Conservation (phyloP, 768 basidiomycete species). For the Sporobolomyces roseus region DNA sequence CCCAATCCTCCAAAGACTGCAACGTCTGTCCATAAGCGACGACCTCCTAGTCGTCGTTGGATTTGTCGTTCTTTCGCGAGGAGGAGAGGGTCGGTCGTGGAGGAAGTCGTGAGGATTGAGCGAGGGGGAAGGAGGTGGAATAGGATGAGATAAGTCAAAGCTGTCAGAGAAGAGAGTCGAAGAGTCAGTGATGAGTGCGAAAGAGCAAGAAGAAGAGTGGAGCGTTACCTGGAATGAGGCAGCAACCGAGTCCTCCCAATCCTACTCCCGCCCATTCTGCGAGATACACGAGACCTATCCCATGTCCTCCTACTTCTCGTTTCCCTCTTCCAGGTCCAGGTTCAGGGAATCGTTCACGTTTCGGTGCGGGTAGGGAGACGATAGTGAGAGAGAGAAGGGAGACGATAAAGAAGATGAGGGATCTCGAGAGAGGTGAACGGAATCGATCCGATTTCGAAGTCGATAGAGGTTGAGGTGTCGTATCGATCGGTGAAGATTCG, state of each 20-base stretch:
- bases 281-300: constrained; percentile 23
- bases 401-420: constrained; percentile 24
- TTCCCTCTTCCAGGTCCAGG: not conserved
- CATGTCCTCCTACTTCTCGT: constrained; percentile 14
- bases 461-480: not conserved
- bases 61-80: constrained; percentile 80
- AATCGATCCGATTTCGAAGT: not conserved
- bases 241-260: constrained; percentile 20
- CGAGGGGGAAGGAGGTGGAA: constrained; percentile 82
- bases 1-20: constrained; percentile 38
- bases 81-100: constrained; percentile 57
- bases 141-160: constrained; percentile 70
- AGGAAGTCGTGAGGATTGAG: constrained; percentile 69
- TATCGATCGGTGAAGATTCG: not conserved
- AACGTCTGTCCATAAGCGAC: constrained; percentile 55
- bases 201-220: constrained; percentile 14
- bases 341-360: constrained; percentile 15
- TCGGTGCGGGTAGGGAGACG: constrained; percentile 2
- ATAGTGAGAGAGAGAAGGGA: not conserved
- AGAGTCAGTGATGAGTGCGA: not conserved
- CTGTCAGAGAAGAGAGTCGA: constrained; percentile 46
- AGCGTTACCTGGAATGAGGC: constrained; percentile 35
- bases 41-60: constrained; percentile 67
- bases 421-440: constrained; percentile 4
- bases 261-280: constrained; percentile 29